Evolutionary conservation across 148 eudicot genomes (phyloP).

Genomic region (Beta vulgaris): DNA sequence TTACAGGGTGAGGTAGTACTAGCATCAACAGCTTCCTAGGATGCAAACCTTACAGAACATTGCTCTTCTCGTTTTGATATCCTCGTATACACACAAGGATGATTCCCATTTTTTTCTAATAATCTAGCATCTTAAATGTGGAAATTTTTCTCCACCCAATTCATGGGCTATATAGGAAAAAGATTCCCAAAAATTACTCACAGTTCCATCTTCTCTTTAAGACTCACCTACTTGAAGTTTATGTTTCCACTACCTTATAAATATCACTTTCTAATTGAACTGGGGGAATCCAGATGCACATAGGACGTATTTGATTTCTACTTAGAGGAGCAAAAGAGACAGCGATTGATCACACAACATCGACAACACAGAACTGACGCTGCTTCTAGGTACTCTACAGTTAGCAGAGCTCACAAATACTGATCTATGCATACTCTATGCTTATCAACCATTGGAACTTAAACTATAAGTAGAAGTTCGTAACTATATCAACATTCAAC

Average conservation of each 20-base stretch:
- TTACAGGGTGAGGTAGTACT: not conserved
- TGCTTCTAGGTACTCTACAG: not conserved
- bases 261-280: not conserved
- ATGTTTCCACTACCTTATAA: not conserved
- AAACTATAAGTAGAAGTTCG: too few species aligned
- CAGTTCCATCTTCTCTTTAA: not conserved
- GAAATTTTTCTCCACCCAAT: not conserved
- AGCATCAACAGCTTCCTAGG: not conserved
- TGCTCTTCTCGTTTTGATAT: not conserved
- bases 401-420: not conserved
- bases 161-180: not conserved
- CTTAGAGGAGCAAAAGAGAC: not conserved
- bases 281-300: not conserved
- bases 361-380: too few species aligned
- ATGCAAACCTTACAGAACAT: not conserved
- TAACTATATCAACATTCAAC: not conserved
- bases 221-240: not conserved
- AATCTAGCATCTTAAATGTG: not conserved
- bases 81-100: not conserved
- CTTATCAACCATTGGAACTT: not conserved
- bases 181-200: not conserved
- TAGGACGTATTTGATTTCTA: not conserved
- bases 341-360: not conserved
- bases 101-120: not conserved
- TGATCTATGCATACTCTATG: not conserved